Evolutionary conservation across 2,329 filamentous ascomycete genomes (phyloP), one percentile per base, ranked within the genome.

Genomic region (Cercospora sojina): DNA sequence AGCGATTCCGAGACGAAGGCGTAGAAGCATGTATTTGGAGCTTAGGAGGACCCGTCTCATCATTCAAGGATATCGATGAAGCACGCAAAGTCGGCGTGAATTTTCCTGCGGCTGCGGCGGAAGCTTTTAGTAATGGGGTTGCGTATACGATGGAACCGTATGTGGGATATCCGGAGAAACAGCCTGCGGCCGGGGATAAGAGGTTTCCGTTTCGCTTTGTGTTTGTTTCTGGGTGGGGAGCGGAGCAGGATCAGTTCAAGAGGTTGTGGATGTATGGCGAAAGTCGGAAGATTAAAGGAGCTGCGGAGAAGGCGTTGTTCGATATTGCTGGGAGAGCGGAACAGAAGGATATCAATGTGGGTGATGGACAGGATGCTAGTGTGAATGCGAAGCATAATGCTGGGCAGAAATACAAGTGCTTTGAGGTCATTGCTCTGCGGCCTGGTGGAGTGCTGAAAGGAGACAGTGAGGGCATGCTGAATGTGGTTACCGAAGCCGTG

Each of bases 1-100:
- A 74, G 12, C 74, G 79, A 23, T 73, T 84, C 5, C 67, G 70
- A 29, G 72, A 73, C 35, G 74, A 76, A 64, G 80, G 78, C 25
- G 79, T 81, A 5, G 78, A 81, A 64, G 81, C 78, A 7, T 83
- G 81, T 71, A 80, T 84, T 23, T 84, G 81, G 81, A 79, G 70
- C 7, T 64, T 78, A 2, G 77, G 77, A 56, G 71, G 72, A 5
- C 70, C 68, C 16, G 59, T 70, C 9, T 60, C 68, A 23, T 58
- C 68, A 3, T 75, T 75, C 71, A 70, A 72, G 29, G 69, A 69
- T 41, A 60, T 75, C 16, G 72, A 76, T 32, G 72, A 77, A 56
- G 75, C 76, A 23, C 67, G 73, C 60, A 74, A 71, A 57, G 75
- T 75, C 10, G 71, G 73, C 35, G 75, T 78, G 20, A 73, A 72